A percentile compares a stretch with the other conserved stretches of the same genome.
Evolutionary conservation across 495 filamentous ascomycete species (phyloP).

Genomic region (Xylaria venustula): DNA sequence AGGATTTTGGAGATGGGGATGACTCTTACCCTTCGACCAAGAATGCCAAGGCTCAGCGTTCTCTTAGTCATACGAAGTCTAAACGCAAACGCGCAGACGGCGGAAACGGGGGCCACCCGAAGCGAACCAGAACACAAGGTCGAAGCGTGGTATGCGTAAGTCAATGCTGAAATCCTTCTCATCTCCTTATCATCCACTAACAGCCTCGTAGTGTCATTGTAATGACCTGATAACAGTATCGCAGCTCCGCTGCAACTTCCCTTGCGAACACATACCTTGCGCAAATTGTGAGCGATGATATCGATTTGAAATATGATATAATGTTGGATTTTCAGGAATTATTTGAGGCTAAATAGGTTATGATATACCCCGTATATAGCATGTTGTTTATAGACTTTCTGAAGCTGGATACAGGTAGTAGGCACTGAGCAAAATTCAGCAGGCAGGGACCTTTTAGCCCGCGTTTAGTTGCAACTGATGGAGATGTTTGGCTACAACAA

Average conservation of each 20-base stretch:
- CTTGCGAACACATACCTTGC: conserved; percentile 26
- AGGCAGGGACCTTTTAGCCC: neutral
- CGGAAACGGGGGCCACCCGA: neutral
- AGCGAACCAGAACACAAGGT: neutral
- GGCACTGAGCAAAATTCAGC: neutral
- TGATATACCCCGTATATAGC: conserved; percentile 7
- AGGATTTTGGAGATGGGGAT: conserved; percentile 14
- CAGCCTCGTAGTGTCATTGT: conserved; percentile 19
- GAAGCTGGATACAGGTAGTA: neutral
- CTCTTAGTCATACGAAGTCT: neutral
- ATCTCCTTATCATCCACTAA: conserved; percentile 15
- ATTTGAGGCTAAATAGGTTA: neutral
- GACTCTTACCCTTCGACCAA: neutral
- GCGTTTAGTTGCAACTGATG: too few species aligned
- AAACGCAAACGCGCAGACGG: conserved; percentile 27
- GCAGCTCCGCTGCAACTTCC: conserved; percentile 18
- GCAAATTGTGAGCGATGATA: conserved; percentile 10
- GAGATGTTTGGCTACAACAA: too few species aligned
- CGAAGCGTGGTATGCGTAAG: neutral
- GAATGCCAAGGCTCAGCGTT: neutral
- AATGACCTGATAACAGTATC: conserved; percentile 19
- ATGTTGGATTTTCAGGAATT: neutral
- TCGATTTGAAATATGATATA: neutral
- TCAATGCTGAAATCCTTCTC: neutral
- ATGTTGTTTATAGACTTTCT: conserved; percentile 3